Conservation (phyloP, 169 alveolate genomes). For the Fabrea salina region DNA sequence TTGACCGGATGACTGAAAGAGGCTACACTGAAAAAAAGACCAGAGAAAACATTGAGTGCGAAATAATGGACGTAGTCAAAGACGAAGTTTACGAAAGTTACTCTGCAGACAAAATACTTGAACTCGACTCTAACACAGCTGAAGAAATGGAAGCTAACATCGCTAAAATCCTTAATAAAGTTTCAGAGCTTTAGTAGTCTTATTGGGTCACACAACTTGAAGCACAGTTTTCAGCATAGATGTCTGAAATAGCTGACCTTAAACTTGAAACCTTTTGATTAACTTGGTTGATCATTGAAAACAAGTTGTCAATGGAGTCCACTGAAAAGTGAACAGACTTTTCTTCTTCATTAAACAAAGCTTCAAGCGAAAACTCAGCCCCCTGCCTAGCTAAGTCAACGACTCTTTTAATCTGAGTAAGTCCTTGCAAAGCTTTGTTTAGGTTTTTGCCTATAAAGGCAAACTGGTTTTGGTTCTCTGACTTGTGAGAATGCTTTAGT, state of each 20-base stretch:
- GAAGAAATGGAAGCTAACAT: conserved; percentile 61
- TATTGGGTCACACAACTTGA: neutral
- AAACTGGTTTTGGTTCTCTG: too few species aligned
- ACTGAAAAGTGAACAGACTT: too few species aligned
- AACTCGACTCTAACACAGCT: conserved; percentile 47
- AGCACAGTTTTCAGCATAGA: conserved; percentile 30
- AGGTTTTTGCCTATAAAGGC: too few species aligned
- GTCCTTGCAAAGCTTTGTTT: too few species aligned
- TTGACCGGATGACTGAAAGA: conserved; percentile 64
- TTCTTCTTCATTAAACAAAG: too few species aligned
- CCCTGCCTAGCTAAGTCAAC: too few species aligned
- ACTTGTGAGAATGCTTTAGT: too few species aligned
- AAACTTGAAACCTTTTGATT: neutral
- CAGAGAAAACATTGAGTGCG: conserved; percentile 71
- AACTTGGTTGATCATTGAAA: neutral
- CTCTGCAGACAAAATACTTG: conserved; percentile 42
- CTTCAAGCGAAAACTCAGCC: too few species aligned
- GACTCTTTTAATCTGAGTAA: too few species aligned
- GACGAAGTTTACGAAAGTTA: conserved; percentile 57
- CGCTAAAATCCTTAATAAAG: conserved; percentile 35
- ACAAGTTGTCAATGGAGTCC: too few species aligned
- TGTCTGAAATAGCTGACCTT: neutral
- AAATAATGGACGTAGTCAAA: conserved; percentile 65
- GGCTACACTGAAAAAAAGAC: conserved; percentile 62
- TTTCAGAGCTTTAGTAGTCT: neutral